Percentiles rank a stretch among this genome's conserved stretches.
Evolutionary conservation across 768 basidiomycete species (phyloP).

Genomic region (Tricholoma bakamatsutake): DNA sequence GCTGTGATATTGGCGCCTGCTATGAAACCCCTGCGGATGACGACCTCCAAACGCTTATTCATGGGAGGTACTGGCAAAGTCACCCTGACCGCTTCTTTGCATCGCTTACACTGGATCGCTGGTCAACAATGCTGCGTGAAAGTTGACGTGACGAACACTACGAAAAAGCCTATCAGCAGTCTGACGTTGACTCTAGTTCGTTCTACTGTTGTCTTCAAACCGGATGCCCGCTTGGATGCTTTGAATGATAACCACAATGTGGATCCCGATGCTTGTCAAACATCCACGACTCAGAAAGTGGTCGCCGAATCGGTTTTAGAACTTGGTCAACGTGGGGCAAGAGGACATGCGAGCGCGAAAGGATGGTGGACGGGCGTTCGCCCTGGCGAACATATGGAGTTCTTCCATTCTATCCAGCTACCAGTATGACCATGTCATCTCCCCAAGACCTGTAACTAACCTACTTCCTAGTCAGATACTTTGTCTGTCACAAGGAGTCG

Average conservation of each 20-base stretch:
- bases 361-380: constrained; percentile 89
- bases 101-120: constrained; percentile 73
- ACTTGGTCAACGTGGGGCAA: constrained; percentile 55
- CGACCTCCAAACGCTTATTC: constrained; percentile 48
- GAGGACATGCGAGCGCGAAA: constrained; percentile 70
- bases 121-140: constrained; percentile 73
- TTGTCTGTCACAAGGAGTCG: constrained; percentile 62
- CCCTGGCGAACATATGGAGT: constrained; percentile 52
- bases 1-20: constrained; percentile 54
- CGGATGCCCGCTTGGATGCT: constrained; percentile 35
- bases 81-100: constrained; percentile 58
- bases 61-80: constrained; percentile 63
- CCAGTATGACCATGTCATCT: constrained; percentile 50
- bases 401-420: constrained; percentile 63
- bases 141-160: constrained; percentile 60
- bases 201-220: constrained; percentile 61
- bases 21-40: constrained; percentile 51
- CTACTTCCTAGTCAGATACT: constrained; percentile 49
- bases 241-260: constrained; percentile 13
- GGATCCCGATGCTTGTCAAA: constrained; percentile 60
- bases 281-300: constrained; percentile 53
- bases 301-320: constrained; percentile 62
- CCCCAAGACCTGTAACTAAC: constrained; percentile 1
- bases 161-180: constrained; percentile 60
- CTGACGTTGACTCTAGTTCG: constrained; percentile 60